Percentiles rank a stretch among this genome's conserved stretches.
Evolutionary conservation across 2,329 filamentous ascomycete species (phyloP).

Genomic region (Cercospora nicotianae): DNA sequence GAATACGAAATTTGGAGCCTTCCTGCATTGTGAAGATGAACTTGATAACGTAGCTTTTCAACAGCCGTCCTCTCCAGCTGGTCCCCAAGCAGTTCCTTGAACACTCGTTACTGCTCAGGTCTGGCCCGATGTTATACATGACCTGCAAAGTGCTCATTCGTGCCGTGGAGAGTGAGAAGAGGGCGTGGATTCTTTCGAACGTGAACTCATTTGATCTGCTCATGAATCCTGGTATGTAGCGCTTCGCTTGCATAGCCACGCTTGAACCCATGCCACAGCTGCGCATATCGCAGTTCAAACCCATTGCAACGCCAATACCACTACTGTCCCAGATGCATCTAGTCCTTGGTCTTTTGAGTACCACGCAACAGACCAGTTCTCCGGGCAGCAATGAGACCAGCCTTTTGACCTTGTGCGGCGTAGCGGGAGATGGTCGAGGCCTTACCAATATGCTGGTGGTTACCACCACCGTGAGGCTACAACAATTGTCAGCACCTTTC

Average conservation of each 20-base stretch:
- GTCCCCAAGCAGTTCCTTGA: background rate
- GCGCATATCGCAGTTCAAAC: constrained; percentile 29
- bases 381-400: constrained; percentile 99
- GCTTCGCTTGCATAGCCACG: constrained; percentile 26
- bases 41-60: background rate
- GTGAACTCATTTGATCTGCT: constrained; percentile 31
- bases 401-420: constrained; percentile 98
- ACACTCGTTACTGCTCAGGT: background rate
- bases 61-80: background rate
- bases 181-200: constrained; percentile 22
- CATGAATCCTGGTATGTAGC: constrained; percentile 28
- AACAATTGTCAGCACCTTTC: constrained; percentile 33
- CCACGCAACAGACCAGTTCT: constrained; percentile 99
- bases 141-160: background rate
- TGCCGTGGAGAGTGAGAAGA: constrained; percentile 1
- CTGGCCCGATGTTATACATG: background rate
- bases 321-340: constrained; percentile 34
- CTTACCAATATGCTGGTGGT: constrained; percentile 99
- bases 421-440: constrained; percentile 99
- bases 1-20: background rate
- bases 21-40: background rate
- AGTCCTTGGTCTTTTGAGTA: constrained; percentile 99
- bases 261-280: constrained; percentile 31
- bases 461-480: constrained; percentile 69
- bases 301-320: constrained; percentile 36